phyloP scores from a whole-genome alignment of 2,329 filamentous ascomycete species.

The Pseudogymnoascus sp. region DNA sequence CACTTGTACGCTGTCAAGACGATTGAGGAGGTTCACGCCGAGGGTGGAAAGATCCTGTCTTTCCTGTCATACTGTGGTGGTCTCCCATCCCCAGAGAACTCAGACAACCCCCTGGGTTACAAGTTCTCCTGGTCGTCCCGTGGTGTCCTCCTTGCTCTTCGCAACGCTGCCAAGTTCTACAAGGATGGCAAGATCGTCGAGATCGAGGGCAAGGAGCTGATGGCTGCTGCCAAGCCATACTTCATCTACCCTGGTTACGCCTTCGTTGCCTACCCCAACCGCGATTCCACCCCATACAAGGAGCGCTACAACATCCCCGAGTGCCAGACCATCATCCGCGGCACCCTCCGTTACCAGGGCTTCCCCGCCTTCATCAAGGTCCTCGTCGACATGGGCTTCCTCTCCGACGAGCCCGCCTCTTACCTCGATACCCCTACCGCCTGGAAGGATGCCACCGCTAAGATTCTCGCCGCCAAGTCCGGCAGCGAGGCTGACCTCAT shows the following conservation, averaged over 20 bases:
- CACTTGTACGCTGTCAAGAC: conserved; percentile 73
- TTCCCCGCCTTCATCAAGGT: conserved; percentile 87
- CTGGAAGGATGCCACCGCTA: conserved; percentile 80
- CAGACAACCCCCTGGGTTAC: conserved; percentile 86
- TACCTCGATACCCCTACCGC: conserved; percentile 58
- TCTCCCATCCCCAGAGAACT: conserved; percentile 62
- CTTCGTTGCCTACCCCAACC: conserved; percentile 89
- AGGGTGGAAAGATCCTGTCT: conserved; percentile 72
- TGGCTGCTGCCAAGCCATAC: conserved; percentile 84
- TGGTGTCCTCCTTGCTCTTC: conserved; percentile 78
- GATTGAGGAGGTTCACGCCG: conserved; percentile 79
- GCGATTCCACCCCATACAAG: conserved; percentile 79
- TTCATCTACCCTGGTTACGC: conserved; percentile 81
- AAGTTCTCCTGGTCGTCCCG: conserved; percentile 73
- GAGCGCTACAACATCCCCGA: conserved; percentile 87
- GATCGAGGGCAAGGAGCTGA: conserved; percentile 61
- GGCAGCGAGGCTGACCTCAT: conserved; percentile 60
- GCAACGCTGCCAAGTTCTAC: conserved; percentile 78
- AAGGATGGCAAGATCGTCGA: conserved; percentile 68
- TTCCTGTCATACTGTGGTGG: conserved; percentile 85
- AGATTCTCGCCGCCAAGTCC: conserved; percentile 63
- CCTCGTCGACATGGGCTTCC: conserved; percentile 84
- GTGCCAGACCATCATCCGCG: conserved; percentile 76
- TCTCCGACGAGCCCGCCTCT: conserved; percentile 59
- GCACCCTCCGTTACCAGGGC: conserved; percentile 77